These are phyloP conservation scores for Clavispora santaluciae DNA, from an alignment of 805 yeast genomes.

Conservation along the genomic window DNA sequence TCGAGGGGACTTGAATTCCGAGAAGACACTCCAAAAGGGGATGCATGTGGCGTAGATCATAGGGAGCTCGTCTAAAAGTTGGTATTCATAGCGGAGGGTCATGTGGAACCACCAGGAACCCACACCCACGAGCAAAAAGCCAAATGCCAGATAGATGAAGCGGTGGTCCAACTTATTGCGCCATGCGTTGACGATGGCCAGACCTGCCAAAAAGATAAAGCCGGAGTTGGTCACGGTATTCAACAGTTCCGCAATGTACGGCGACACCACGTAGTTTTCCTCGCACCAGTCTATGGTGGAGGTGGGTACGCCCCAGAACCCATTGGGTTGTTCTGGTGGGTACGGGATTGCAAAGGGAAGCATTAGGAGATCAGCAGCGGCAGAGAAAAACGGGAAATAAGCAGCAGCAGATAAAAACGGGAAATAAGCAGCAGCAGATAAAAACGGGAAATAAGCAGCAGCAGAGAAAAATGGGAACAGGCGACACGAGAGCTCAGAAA, in stretches of 20 bases:
- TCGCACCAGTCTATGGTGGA: constrained; percentile 99
- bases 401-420: no score
- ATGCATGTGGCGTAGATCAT: constrained; percentile 98
- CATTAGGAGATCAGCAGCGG: no score
- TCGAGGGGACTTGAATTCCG: constrained; percentile 45
- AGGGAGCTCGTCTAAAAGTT: constrained; percentile 90
- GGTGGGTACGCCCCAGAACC: constrained; percentile 80
- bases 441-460: no score
- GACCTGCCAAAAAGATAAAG: constrained; percentile 52
- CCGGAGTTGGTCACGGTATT: constrained; percentile 75
- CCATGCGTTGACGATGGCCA: constrained; percentile 57
- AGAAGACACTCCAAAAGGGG: constrained; percentile 81
- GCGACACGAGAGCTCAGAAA: no score
- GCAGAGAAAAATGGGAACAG: no score
- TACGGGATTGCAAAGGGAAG: constrained; percentile 50
- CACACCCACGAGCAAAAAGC: constrained; percentile 84
- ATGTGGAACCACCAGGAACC: constrained; percentile 96
- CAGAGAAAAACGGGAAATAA: no score
- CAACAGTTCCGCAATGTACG: constrained; percentile 83
- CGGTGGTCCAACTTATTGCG: constrained; percentile 62
- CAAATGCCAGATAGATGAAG: constrained; percentile 66
- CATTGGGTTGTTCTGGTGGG: constrained; percentile 50
- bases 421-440: no score
- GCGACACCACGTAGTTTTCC: constrained; percentile 85
- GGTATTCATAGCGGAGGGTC: constrained; percentile 88